These are phyloP conservation scores for Xylaria sp. DNA, from an alignment of 2,329 filamentous ascomycete genomes.

Conservation along the genomic window DNA sequence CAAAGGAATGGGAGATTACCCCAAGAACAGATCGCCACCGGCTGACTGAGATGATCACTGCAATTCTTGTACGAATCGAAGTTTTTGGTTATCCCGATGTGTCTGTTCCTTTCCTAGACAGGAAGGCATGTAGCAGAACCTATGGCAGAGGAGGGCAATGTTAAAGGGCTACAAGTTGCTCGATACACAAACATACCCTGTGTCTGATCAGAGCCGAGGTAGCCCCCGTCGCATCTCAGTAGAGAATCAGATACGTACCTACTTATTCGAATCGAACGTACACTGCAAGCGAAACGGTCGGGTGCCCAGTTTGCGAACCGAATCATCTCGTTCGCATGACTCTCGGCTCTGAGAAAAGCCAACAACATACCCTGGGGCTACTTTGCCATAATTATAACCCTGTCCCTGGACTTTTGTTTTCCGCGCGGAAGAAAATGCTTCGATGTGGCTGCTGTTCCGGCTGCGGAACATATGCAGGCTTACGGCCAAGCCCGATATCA, in stretches of 20 bases:
- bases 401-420: conserved; percentile 22
- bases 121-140: not conserved
- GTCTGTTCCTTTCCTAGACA: not conserved
- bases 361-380: not conserved
- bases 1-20: not conserved
- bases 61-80: not conserved
- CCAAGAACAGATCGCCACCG: not conserved
- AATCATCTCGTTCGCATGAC: conserved; percentile 15
- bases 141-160: conserved; percentile 1
- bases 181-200: not conserved
- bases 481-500: conserved; percentile 31
- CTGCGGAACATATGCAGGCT: conserved; percentile 27
- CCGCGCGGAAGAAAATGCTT: conserved; percentile 18
- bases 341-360: conserved; percentile 13
- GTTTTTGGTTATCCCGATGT: not conserved
- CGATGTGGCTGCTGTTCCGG: conserved; percentile 25
- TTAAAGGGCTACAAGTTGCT: too few relatives aligned
- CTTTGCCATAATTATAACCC: conserved; percentile 10
- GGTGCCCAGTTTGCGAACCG: conserved; percentile 9
- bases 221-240: conserved; percentile 2
- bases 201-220: not conserved
- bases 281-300: not conserved
- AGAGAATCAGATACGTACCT: conserved; percentile 3
- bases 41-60: not conserved
- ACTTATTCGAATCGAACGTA: not conserved